A percentile compares a stretch with the other conserved stretches of the same genome.
These are phyloP conservation scores for Flaveria sonorensis DNA, from an alignment of 129 eudicot genomes.

Conservation along the genomic window DNA sequence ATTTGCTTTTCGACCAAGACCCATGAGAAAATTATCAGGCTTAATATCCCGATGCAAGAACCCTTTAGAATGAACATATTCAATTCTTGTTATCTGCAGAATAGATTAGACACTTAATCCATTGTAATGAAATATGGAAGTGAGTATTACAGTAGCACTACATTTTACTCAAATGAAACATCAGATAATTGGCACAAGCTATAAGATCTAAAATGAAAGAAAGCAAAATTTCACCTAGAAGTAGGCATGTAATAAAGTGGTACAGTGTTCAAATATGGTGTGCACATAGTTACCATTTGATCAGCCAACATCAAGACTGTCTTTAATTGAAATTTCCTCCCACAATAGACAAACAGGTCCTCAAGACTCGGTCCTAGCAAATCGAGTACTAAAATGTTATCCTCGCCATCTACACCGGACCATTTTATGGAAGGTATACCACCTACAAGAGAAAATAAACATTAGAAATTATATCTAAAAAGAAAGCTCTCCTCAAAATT, in stretches of 20 bases:
- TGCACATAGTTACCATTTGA: constrained; percentile 72
- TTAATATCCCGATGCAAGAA: constrained; percentile 93
- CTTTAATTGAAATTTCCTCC: constrained; percentile 87
- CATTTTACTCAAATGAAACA: not conserved
- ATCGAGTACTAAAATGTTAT: constrained; percentile 87
- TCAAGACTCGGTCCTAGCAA: constrained; percentile 98
- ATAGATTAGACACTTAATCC: constrained; percentile 20
- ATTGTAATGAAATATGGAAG: not conserved
- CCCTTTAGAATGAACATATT: constrained; percentile 93
- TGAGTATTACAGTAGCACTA: not conserved
- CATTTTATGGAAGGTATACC: constrained; percentile 89
- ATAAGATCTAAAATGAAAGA: not conserved
- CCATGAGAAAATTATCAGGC: constrained; percentile 99
- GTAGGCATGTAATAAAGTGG: not conserved
- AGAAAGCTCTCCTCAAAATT: not conserved
- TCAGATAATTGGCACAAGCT: not conserved
- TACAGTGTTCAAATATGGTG: not conserved
- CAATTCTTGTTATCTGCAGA: constrained; percentile 84
- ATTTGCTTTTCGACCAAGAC: constrained; percentile 97
- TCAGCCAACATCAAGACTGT: constrained; percentile 97
- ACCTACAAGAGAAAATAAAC: constrained; percentile 48
- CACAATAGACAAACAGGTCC: constrained; percentile 91
- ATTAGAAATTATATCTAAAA: constrained; percentile 1
- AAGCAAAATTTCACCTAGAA: not conserved
- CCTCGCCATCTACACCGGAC: constrained; percentile 95